Evolutionary conservation across 176 grass and related monocot genomes (phyloP), one percentile per base, ranked within the genome.

Genomic region (Themeda triandra): DNA sequence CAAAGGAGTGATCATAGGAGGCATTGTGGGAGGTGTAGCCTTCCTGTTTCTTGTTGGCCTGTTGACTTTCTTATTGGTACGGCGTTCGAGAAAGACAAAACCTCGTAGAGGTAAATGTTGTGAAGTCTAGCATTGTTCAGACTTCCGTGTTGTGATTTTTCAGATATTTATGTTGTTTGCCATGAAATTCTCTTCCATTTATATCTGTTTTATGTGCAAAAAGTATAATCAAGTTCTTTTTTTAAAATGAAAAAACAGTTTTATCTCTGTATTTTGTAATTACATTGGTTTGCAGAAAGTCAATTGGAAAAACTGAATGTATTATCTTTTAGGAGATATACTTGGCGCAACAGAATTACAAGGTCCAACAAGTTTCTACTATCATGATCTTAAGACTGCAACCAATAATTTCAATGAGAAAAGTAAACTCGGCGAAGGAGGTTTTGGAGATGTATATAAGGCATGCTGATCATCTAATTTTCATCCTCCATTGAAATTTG

Each of bases 381-480:
- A 97, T 80, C 75, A 63, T 0, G 94, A 97, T 86, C 89, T 97
- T 46, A 92, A 92, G 85, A 28, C 14, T 80, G 90, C 94, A 69
- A 97, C 94, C 36, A 77, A 92, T 70, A 78, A 87, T 88, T 94
- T 97, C 73, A 89, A 88, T 69, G 85, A 94, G 85, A 60, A 90
- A 88, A 92, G 60, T 86, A 94, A 94, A 86, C 71, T 97, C 27
- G 94, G 92, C 63, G 87, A 94, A 87, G 92, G 94, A 32, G 94
- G 94, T 54, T 97, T 97, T 56, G 94, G 92, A 71, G 92, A 90
- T 84, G 92, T 97, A 65, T 94, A 87, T 71, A 90, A 90, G 89
- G 94, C 92, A 80, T 82, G 68, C 1, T 84, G 68, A 7, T 72
- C 48, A 78, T 59, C 64, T 77, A 58, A 32, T 21, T 84, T 76